Percentiles rank a stretch among this genome's conserved stretches.
Evolutionary conservation across 129 eudicot species (phyloP).

Genomic region (Flaveria sonorensis): DNA sequence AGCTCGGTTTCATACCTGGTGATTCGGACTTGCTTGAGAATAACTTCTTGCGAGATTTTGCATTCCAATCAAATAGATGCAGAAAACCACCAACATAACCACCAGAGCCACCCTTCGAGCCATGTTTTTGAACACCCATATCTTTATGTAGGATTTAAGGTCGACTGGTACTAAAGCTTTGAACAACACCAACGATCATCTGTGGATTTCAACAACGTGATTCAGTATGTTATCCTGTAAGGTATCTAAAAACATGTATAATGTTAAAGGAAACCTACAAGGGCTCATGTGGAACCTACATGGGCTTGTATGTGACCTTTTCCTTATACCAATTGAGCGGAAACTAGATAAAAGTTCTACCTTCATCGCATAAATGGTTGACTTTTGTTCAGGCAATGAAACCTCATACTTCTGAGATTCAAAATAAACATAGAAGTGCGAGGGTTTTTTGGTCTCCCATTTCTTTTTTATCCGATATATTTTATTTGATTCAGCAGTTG

Average conservation of each 20-base stretch:
- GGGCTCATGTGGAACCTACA: background rate
- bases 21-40: constrained; percentile 77
- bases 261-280: background rate
- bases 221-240: background rate
- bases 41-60: constrained; percentile 89
- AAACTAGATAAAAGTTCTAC: background rate
- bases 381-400: background rate
- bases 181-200: constrained; percentile 41
- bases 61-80: constrained; percentile 94
- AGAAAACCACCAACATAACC: constrained; percentile 93
- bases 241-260: background rate
- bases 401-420: background rate
- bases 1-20: constrained; percentile 51
- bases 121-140: constrained; percentile 79
- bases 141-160: constrained; percentile 22
- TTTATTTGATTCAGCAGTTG: no score
- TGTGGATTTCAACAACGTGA: constrained; percentile 34
- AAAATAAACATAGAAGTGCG: no score
- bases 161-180: constrained; percentile 18
- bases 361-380: background rate
- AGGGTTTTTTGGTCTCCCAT: no score
- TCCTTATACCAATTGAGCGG: background rate
- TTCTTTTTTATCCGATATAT: no score
- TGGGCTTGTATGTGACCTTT: background rate
- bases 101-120: constrained; percentile 76